Percentiles rank a stretch among this genome's conserved stretches.
phyloP scores from a whole-genome alignment of 169 alveolate species.

The Eimeria maxima region DNA sequence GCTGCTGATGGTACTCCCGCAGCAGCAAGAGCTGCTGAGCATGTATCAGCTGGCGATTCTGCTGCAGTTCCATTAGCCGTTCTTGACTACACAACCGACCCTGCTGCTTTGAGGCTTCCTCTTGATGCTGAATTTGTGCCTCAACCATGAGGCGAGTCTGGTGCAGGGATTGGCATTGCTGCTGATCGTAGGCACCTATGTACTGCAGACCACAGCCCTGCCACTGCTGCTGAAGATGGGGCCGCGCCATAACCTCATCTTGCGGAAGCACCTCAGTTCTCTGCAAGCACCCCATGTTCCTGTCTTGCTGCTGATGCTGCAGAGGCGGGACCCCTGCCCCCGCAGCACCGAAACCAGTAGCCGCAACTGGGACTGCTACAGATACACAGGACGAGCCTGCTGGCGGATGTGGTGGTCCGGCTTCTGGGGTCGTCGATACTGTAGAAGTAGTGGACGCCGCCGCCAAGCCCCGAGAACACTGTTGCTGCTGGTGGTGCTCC shows the following conservation, averaged over 20 bases:
- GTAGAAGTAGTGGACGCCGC: constrained; percentile 53
- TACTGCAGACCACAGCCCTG: constrained; percentile 58
- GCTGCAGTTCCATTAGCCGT: constrained; percentile 54
- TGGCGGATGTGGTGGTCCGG: constrained; percentile 71
- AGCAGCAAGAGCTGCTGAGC: constrained; percentile 71
- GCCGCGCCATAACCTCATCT: constrained; percentile 39
- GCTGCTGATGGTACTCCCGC: constrained; percentile 49
- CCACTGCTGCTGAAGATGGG: constrained; percentile 33
- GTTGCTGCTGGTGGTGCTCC: constrained; percentile 44
- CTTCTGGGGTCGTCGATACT: constrained; percentile 66
- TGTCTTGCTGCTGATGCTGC: constrained; percentile 35
- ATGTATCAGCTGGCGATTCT: constrained; percentile 40
- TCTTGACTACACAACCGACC: constrained; percentile 54
- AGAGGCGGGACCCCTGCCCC: background rate
- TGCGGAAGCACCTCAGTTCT: constrained; percentile 14
- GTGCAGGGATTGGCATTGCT: constrained; percentile 64
- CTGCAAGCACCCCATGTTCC: constrained; percentile 24
- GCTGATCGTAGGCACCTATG: constrained; percentile 21
- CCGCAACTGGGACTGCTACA: constrained; percentile 12
- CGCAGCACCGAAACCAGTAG: background rate
- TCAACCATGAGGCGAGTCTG: constrained; percentile 32
- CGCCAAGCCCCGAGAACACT: background rate
- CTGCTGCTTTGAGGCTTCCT: constrained; percentile 15
- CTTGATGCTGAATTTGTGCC: constrained; percentile 37
- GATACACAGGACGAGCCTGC: constrained; percentile 15